Percentiles rank a stretch among this genome's conserved stretches.
phyloP scores from a whole-genome alignment of 2,329 filamentous ascomycete genomes.

The Diaporthe capsici region DNA sequence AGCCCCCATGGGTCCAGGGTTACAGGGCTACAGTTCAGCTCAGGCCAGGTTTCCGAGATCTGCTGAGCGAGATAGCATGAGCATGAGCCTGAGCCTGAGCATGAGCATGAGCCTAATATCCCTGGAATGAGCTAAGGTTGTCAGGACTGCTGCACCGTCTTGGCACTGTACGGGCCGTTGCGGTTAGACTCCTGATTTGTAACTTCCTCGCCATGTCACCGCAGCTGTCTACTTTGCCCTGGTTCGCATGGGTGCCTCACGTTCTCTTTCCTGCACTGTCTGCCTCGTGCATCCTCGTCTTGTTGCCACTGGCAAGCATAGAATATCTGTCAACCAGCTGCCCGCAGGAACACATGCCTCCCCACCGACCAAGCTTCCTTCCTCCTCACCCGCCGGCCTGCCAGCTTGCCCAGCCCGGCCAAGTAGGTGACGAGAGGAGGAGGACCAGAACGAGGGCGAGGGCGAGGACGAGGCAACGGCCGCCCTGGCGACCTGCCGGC shows the following conservation, averaged over 20 bases:
- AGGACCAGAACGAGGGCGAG: neutral
- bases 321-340: neutral
- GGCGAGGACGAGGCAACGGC: conserved; percentile 25
- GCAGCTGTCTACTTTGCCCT: neutral
- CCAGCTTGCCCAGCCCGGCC: conserved; percentile 8
- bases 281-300: neutral
- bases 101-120: conserved; percentile 4
- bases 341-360: neutral
- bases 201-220: neutral
- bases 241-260: neutral
- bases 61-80: conserved; percentile 25
- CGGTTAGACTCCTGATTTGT: conserved; percentile 18
- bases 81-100: conserved; percentile 17
- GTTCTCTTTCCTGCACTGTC: conserved; percentile 17
- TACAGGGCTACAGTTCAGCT: neutral
- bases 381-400: neutral
- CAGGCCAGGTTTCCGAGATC: conserved; percentile 27
- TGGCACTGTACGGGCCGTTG: conserved; percentile 34
- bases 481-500: conserved; percentile 24
- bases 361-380: conserved; percentile 10
- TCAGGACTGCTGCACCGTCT: conserved; percentile 31
- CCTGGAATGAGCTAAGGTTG: conserved; percentile 19
- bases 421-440: neutral
- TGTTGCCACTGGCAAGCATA: neutral
- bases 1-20: neutral